A percentile compares a stretch with the other conserved stretches of the same genome.
Evolutionary conservation across 257 asterid species (phyloP).

Genomic region (Ligustrum vulgare): DNA sequence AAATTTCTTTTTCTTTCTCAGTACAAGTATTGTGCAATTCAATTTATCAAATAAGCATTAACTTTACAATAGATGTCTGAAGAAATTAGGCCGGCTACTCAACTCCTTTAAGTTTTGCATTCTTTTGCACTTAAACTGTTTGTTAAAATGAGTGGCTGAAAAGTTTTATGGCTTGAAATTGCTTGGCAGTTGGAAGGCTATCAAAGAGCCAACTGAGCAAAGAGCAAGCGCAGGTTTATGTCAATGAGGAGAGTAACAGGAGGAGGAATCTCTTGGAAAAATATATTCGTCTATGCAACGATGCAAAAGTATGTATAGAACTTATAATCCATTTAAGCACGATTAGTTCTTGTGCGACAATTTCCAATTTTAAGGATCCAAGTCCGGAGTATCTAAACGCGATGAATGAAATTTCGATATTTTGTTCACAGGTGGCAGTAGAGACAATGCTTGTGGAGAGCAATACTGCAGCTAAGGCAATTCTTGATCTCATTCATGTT

Average conservation of each 20-base stretch:
- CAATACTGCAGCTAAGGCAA: slow-evolving; percentile 63
- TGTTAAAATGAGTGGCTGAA: not conserved
- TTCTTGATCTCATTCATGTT: slow-evolving; percentile 60
- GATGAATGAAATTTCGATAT: not conserved
- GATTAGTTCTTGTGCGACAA: not conserved
- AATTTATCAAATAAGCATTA: too few species aligned
- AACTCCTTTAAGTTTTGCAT: not conserved
- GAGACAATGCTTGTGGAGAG: slow-evolving; percentile 87
- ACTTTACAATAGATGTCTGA: too few species aligned
- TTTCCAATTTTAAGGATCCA: not conserved
- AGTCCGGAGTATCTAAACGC: not conserved
- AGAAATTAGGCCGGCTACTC: too few species aligned
- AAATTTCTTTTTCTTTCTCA: too few species aligned
- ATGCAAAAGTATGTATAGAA: slow-evolving; percentile 47
- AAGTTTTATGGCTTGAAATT: not conserved
- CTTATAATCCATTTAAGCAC: not conserved
- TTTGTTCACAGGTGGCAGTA: slow-evolving; percentile 49
- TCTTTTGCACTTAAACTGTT: not conserved
- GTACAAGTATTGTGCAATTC: not conserved
- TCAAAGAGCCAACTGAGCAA: slow-evolving; percentile 72
- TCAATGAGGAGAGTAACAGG: slow-evolving; percentile 63
- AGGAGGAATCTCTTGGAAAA: slow-evolving; percentile 55
- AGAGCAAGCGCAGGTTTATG: slow-evolving; percentile 58
- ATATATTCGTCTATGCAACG: slow-evolving; percentile 63
- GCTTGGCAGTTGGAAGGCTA: slow-evolving; percentile 64